phyloP scores from a whole-genome alignment of 2,329 filamentous ascomycete species.

The Apiospora rasikravindrae region DNA sequence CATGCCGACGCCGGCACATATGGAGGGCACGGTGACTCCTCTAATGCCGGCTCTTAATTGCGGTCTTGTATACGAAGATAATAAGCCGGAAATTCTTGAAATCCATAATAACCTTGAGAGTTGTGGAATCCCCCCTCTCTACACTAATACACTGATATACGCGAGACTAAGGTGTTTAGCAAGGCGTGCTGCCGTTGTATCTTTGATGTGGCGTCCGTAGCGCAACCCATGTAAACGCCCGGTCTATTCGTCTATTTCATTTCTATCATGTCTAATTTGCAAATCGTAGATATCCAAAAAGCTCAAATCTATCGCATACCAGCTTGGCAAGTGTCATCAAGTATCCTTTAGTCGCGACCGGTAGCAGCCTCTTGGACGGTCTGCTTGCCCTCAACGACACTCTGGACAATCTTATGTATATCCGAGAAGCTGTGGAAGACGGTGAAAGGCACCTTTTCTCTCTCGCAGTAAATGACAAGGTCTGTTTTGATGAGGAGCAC shows the following conservation, averaged over 20 bases:
- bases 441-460: slow-evolving; percentile 84
- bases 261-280: slow-evolving; percentile 9
- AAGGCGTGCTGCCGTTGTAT: not conserved
- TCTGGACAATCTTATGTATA: slow-evolving; percentile 77
- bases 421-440: slow-evolving; percentile 84
- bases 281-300: not conserved
- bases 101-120: not conserved
- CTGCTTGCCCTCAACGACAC: slow-evolving; percentile 75
- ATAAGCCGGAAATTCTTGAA: not conserved
- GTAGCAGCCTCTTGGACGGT: slow-evolving; percentile 73
- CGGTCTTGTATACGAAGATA: not conserved
- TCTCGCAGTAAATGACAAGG: slow-evolving; percentile 84
- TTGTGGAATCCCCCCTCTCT: not conserved
- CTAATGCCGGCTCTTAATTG: not conserved
- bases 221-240: not conserved
- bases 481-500: slow-evolving; percentile 54
- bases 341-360: slow-evolving; percentile 38
- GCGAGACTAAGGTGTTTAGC: not conserved
- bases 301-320: not conserved
- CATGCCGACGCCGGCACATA: not conserved
- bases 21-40: slow-evolving; percentile 3
- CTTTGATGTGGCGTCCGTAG: not conserved
- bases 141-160: not conserved
- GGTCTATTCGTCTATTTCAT: not conserved
- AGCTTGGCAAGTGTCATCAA: not conserved